A percentile compares a stretch with the other conserved stretches of the same genome.
Evolutionary conservation across 768 basidiomycete species (phyloP).

Genomic region (Kwoniella dejecticola): DNA sequence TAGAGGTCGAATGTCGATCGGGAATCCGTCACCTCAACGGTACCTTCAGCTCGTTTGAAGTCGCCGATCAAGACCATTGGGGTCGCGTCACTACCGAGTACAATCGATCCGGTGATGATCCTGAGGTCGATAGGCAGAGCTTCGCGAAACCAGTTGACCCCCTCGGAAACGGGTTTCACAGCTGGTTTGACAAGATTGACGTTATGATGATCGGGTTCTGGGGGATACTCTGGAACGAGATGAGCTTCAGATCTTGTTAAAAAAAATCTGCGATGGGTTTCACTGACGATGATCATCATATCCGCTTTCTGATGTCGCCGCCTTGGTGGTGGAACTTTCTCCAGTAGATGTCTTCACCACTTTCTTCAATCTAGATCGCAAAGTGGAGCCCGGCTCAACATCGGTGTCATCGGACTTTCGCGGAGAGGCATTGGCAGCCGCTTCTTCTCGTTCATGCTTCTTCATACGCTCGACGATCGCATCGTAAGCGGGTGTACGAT

Average conservation of each 20-base stretch:
- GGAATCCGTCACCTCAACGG: constrained; percentile 74
- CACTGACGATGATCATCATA: constrained; percentile 20
- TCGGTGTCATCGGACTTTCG: constrained; percentile 11
- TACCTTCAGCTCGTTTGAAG: constrained; percentile 75
- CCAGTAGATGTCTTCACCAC: constrained; percentile 11
- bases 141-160: constrained; percentile 64
- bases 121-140: constrained; percentile 82
- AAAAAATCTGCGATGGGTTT: too few species aligned
- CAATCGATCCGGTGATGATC: constrained; percentile 75
- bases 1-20: constrained; percentile 79
- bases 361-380: constrained; percentile 17
- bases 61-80: constrained; percentile 78
- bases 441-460: constrained; percentile 55
- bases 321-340: constrained; percentile 10
- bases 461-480: constrained; percentile 76
- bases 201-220: constrained; percentile 9
- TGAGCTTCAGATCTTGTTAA: constrained; percentile 3
- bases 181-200: constrained; percentile 24
- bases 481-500: constrained; percentile 85
- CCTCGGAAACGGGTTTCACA: constrained; percentile 12
- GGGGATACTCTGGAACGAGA: constrained; percentile 13
- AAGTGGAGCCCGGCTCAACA: constrained; percentile 3
- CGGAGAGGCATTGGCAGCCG: constrained; percentile 3
- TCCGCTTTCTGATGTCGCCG: constrained; percentile 15
- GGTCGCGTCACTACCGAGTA: constrained; percentile 83